Conservation (phyloP, 768 basidiomycete species). For the Tricholoma matsutake region DNA sequence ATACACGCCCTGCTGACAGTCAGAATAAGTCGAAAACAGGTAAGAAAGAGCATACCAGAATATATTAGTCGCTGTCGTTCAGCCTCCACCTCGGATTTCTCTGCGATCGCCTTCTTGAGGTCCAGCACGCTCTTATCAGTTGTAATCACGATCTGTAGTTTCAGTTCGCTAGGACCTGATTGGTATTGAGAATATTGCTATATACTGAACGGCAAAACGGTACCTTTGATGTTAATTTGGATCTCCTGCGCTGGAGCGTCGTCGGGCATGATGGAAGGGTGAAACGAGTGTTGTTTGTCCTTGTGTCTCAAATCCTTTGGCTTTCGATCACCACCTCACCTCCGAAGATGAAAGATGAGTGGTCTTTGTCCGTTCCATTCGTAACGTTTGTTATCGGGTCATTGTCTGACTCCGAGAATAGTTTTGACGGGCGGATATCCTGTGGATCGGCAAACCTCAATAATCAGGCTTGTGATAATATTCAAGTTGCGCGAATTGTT, state of each 20-base stretch:
- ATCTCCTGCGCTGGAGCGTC: constrained; percentile 44
- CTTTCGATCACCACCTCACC: neutral
- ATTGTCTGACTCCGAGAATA: no score
- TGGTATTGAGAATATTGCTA: neutral
- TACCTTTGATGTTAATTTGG: constrained; percentile 71
- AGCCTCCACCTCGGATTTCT: neutral
- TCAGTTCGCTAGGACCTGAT: constrained; percentile 74
- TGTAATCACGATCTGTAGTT: neutral
- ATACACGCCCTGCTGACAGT: constrained; percentile 52
- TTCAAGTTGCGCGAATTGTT: no score
- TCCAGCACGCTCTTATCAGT: neutral
- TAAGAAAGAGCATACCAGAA: neutral
- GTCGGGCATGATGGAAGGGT: constrained; percentile 20
- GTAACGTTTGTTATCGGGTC: no score
- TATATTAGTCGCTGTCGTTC: neutral
- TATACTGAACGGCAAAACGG: neutral
- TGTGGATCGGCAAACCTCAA: no score
- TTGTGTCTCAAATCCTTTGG: neutral
- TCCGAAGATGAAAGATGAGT: no score
- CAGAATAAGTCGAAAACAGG: neutral
- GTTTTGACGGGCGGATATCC: no score
- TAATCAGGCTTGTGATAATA: no score
- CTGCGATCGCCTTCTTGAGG: neutral
- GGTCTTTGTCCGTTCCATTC: no score
- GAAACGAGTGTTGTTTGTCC: neutral